Conservation (phyloP, 805 yeast species). For the Vanderwaltozyma polyspora region DNA sequence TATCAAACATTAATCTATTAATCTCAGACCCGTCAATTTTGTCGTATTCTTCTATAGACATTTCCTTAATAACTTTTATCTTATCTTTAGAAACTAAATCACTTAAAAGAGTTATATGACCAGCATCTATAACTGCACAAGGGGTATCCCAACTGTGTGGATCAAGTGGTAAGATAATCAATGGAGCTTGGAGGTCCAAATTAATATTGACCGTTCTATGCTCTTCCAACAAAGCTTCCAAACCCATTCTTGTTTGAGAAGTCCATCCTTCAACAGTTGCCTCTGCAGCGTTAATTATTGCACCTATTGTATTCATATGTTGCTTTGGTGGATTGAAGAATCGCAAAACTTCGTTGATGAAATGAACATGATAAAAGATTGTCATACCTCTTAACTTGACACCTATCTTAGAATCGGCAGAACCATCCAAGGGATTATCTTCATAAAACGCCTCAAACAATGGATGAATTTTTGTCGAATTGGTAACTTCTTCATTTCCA, state of each 20-base stretch:
- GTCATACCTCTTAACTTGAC: slow-evolving; percentile 80
- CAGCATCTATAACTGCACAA: slow-evolving; percentile 88
- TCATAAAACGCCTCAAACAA: slow-evolving; percentile 79
- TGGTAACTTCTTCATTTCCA: slow-evolving; percentile 16
- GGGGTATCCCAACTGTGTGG: slow-evolving; percentile 74
- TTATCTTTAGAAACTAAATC: slow-evolving; percentile 65
- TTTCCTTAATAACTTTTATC: slow-evolving; percentile 56
- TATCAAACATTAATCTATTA: slow-evolving; percentile 79
- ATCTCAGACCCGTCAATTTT: slow-evolving; percentile 35
- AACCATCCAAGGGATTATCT: slow-evolving; percentile 69
- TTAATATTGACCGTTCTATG: slow-evolving; percentile 82
- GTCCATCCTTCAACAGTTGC: slow-evolving; percentile 88
- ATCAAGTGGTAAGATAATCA: slow-evolving; percentile 76
- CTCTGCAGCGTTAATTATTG: slow-evolving; percentile 88
- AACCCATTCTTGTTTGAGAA: slow-evolving; percentile 78
- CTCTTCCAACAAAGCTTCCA: slow-evolving; percentile 87
- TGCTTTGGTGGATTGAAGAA: slow-evolving; percentile 83
- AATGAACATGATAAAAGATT: slow-evolving; percentile 75
- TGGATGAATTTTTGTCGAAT: slow-evolving; percentile 30
- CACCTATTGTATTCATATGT: slow-evolving; percentile 80
- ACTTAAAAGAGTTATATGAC: slow-evolving; percentile 77
- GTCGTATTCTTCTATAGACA: slow-evolving; percentile 62
- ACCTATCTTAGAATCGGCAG: slow-evolving; percentile 68
- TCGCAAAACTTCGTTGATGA: slow-evolving; percentile 58
- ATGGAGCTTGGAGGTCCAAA: slow-evolving; percentile 87